These are phyloP conservation scores for Pseudevernia furfuracea DNA, from an alignment of 495 filamentous ascomycete species.

Conservation along the genomic window DNA sequence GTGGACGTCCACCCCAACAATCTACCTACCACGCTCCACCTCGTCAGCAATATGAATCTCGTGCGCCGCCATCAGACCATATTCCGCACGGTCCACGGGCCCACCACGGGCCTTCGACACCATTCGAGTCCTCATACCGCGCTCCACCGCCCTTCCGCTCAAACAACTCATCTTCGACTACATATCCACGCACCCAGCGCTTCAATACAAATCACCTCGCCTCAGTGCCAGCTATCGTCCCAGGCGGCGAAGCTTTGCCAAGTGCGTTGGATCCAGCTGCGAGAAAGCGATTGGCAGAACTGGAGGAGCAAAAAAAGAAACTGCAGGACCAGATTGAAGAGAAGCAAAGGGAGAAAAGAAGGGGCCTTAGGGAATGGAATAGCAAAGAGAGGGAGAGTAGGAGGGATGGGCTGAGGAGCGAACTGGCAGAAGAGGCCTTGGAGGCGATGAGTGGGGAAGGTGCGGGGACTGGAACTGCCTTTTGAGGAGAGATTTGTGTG, in stretches of 20 bases:
- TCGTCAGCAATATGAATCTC: slow-evolving; percentile 25
- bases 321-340: slow-evolving; percentile 48
- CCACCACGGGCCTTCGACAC: slow-evolving; percentile 22
- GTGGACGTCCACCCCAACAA: slow-evolving; percentile 27
- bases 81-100: slow-evolving; percentile 41
- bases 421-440: slow-evolving; percentile 55
- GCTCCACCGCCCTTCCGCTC: slow-evolving; percentile 42
- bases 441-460: slow-evolving; percentile 51
- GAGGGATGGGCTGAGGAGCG: slow-evolving; percentile 50
- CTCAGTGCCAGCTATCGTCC: slow-evolving; percentile 42
- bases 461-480: slow-evolving; percentile 38
- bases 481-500: slow-evolving; percentile 26
- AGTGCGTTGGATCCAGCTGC: slow-evolving; percentile 34
- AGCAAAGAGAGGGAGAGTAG: slow-evolving; percentile 50
- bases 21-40: slow-evolving; percentile 22
- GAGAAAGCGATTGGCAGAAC: slow-evolving; percentile 43
- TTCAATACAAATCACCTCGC: slow-evolving; percentile 45
- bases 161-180: slow-evolving; percentile 41
- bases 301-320: slow-evolving; percentile 50
- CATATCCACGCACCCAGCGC: slow-evolving; percentile 45
- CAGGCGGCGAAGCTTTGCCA: slow-evolving; percentile 42
- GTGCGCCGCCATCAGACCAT: slow-evolving; percentile 26
- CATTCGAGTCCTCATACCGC: slow-evolving; percentile 25
- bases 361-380: slow-evolving; percentile 52
- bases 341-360: slow-evolving; percentile 46